These are phyloP conservation scores for Dioscorea dumetorum DNA, from an alignment of 106 monocot species.

Conservation along the genomic window DNA sequence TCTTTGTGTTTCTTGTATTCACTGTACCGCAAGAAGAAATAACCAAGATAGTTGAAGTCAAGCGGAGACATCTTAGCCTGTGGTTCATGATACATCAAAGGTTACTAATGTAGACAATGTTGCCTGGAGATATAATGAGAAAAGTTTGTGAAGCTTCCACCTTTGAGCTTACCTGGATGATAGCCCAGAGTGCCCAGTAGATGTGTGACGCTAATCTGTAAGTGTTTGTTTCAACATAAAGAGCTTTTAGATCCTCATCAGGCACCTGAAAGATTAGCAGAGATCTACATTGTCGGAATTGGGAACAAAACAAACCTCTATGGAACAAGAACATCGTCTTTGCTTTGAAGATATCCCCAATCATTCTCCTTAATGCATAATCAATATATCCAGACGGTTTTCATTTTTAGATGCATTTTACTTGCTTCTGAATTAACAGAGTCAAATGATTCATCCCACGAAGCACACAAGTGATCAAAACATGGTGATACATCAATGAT, in stretches of 20 bases:
- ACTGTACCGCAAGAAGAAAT: conserved; percentile 78
- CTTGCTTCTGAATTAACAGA: neutral
- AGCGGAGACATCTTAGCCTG: conserved; percentile 86
- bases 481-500: too few species aligned
- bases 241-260: conserved; percentile 48
- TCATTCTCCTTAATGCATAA: neutral
- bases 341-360: too few species aligned
- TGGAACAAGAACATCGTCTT: neutral
- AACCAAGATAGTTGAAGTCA: conserved; percentile 80
- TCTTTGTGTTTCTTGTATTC: conserved; percentile 88
- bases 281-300: neutral
- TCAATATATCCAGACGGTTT: neutral
- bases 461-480: neutral
- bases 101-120: neutral
- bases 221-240: conserved; percentile 78
- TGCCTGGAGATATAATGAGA: neutral
- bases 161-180: conserved; percentile 68
- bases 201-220: conserved; percentile 78
- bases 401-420: neutral
- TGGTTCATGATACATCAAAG: conserved; percentile 1
- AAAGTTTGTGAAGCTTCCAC: too few species aligned
- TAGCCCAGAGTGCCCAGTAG: conserved; percentile 91
- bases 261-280: conserved; percentile 32
- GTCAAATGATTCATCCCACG: neutral
- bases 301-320: neutral